A percentile compares a stretch with the other conserved stretches of the same genome.
These are phyloP conservation scores for Botrytis byssoidea DNA, from an alignment of 2,329 filamentous ascomycete genomes.

Conservation along the genomic window DNA sequence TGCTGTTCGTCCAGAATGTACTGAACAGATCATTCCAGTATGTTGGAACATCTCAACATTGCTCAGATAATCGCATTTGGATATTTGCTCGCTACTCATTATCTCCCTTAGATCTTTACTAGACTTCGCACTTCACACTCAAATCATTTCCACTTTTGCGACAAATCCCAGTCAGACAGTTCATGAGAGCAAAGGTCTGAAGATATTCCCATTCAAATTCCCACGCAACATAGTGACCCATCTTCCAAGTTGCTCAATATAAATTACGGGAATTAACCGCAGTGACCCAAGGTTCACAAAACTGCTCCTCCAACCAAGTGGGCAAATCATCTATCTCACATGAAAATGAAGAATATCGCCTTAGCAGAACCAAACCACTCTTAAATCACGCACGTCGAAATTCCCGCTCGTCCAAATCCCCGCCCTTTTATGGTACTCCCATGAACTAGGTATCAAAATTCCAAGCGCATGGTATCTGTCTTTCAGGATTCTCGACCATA, in stretches of 20 bases:
- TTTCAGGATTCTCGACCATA: neutral
- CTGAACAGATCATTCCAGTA: neutral
- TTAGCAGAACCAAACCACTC: neutral
- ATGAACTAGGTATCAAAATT: neutral
- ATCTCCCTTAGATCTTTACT: neutral
- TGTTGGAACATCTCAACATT: no score
- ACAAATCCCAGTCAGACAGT: no score
- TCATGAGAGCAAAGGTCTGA: neutral
- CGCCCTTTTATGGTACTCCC: neutral
- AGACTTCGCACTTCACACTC: neutral
- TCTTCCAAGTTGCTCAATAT: neutral
- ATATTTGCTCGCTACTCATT: neutral
- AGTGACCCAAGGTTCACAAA: neutral
- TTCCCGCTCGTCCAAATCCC: no score
- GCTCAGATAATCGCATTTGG: neutral
- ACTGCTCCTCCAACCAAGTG: neutral
- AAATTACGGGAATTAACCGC: neutral
- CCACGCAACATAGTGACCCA: neutral
- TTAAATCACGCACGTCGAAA: no score
- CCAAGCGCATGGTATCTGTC: neutral
- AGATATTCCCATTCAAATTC: neutral
- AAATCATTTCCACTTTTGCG: rapidly evolving
- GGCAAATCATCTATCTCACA: no score
- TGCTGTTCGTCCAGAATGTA: neutral
- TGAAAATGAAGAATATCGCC: neutral